Evolutionary conservation across 2,329 filamentous ascomycete species (phyloP).

Genomic region (Diaporthe sp.): DNA sequence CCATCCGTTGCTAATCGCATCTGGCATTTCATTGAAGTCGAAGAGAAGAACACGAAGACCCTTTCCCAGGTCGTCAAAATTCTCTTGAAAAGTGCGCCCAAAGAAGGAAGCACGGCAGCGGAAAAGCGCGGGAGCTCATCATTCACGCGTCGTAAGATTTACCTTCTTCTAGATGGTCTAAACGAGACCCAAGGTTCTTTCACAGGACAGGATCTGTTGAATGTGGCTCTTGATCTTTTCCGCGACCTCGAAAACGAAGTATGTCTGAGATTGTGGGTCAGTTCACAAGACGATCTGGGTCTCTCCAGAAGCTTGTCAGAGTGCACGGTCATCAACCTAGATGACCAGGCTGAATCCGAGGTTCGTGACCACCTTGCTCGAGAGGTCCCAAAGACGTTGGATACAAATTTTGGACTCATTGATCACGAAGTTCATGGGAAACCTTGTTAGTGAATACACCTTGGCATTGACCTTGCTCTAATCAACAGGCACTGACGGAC

Average conservation of each 20-base stretch:
- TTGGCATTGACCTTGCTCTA: neutral
- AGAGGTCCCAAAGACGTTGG: neutral
- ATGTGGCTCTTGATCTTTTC: neutral
- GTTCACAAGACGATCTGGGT: neutral
- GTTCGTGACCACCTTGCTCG: neutral
- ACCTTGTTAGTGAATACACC: neutral
- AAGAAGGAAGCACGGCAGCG: neutral
- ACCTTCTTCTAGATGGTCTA: neutral
- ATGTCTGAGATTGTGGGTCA: neutral
- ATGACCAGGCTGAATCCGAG: neutral
- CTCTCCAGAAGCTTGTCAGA: neutral
- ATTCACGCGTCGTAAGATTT: neutral
- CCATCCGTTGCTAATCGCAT: neutral
- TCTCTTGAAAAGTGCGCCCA: neutral
- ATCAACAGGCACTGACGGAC: neutral
- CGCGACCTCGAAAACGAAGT: neutral
- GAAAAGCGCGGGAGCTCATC: neutral
- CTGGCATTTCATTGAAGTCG: neutral
- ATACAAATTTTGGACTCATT: neutral
- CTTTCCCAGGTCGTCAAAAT: neutral
- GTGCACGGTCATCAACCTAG: neutral
- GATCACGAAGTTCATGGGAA: neutral
- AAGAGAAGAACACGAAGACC: neutral
- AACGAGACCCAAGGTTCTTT: neutral
- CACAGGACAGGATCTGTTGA: neutral